Evolutionary conservation across 225 moss, liverwort and hornwort species (phyloP).

Genomic region (Neckera pumila): DNA sequence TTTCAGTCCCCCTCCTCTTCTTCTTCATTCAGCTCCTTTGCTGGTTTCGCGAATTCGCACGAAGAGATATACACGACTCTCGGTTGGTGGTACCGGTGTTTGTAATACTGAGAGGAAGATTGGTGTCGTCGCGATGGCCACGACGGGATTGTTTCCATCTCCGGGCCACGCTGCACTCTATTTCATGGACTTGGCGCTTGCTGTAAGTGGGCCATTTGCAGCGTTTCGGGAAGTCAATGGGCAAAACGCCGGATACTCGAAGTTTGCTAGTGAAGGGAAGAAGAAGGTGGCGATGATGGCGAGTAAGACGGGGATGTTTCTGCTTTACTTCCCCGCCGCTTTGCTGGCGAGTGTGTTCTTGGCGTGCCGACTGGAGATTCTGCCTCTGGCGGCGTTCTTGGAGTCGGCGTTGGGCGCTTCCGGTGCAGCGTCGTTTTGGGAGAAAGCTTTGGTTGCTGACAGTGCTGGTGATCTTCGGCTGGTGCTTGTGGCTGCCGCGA

Average conservation of each 20-base stretch:
- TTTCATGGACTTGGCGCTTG: neutral
- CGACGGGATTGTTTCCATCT: neutral
- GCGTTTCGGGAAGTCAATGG: neutral
- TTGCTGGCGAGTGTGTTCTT: neutral
- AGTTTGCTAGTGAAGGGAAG: conserved; percentile 17
- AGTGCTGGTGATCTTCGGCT: conserved; percentile 13
- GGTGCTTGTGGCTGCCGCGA: conserved; percentile 11
- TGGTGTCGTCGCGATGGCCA: neutral
- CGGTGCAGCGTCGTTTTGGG: neutral
- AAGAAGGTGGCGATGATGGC: neutral
- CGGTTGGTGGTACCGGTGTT: no score
- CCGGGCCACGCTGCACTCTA: neutral
- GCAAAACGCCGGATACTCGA: conserved; percentile 9
- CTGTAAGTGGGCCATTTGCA: neutral
- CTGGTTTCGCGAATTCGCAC: neutral
- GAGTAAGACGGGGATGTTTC: conserved; percentile 14
- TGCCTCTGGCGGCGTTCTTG: neutral
- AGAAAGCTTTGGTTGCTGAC: neutral
- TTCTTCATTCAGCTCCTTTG: neutral
- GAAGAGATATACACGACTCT: neutral
- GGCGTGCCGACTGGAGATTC: neutral
- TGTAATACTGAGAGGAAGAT: neutral
- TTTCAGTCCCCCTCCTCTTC: neutral
- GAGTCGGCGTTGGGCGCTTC: neutral
- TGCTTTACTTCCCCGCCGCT: conserved; percentile 3